Evolutionary conservation across 306 rosid genomes (phyloP), one percentile per base, ranked within the genome.

Genomic region (Abrus precatorius): DNA sequence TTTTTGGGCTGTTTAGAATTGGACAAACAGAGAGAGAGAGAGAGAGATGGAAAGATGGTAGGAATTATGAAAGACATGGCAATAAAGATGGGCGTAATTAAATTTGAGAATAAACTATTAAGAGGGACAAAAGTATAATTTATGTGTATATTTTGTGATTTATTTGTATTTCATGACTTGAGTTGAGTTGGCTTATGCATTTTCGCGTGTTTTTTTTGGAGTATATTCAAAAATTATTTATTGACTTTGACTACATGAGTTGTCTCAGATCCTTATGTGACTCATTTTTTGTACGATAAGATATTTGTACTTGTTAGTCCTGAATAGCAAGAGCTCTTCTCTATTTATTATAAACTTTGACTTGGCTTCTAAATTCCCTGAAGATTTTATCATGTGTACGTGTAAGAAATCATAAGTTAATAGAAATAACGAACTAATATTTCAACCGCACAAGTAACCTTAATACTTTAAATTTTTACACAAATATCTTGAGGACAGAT

Each of bases 191-290:
- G 50, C 44, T 69, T 30, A 28, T 30, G 34, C 20, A 4, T 43
- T 43, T 7, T 41, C 54, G 11, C 7, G 10, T 14, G 9, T 14
- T 53, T 54, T 54, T 38, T 72, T 9, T 9, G n/a, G n/a, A 43
- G 12, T 32, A 27, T 55, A 29, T 2, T 3, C 11, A 40, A 13
- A 5, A 20, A 20, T 20, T 20, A 20, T 20, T 56, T 32, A 29
- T 55, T 57, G 78, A 57, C 69, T 43, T 74, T 57, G 69, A 57
- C 44, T 59, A 41, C 30, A 72, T 9, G 0, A 38, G 10, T 73
- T 41, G 4, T 74, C 43, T 29, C n/a, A 74, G 56, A 30, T 41
- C 5, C 76, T 32, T 34, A 53, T 36, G 30, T 20, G n/a, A n/a
- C 14, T 50, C 62, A 70, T 49, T 49, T 50, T 11, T 38, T 20